These are phyloP conservation scores for Casuarina cunninghamiana DNA, from an alignment of 306 rosid genomes.

Conservation along the genomic window DNA sequence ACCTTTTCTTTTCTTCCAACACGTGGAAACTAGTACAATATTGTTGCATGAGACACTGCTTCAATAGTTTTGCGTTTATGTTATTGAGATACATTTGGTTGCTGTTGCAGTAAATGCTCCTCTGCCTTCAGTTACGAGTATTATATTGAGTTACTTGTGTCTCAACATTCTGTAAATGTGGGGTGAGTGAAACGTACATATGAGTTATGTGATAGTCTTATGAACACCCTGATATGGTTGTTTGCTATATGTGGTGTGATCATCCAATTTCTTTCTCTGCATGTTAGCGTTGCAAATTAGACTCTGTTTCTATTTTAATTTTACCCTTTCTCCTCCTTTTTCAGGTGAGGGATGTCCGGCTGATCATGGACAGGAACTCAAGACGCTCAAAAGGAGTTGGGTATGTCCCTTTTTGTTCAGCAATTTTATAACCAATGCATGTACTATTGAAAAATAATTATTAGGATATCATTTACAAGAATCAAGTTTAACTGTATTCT, in stretches of 20 bases:
- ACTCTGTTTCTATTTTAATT: conserved; percentile 8
- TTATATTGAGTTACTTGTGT: conserved; percentile 44
- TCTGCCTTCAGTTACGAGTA: conserved; percentile 55
- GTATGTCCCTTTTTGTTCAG: conserved; percentile 54
- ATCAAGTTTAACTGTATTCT: conserved; percentile 92
- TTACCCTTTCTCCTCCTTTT: conserved; percentile 8
- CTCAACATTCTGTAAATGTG: conserved; percentile 46
- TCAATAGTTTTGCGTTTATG: conserved; percentile 31
- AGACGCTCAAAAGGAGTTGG: conserved; percentile 99
- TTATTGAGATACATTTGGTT: conserved; percentile 48
- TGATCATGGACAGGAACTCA: conserved; percentile 99
- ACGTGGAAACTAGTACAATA: conserved; percentile 17
- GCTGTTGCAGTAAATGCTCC: conserved; percentile 47
- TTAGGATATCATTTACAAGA: conserved; percentile 52
- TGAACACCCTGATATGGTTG: conserved; percentile 31
- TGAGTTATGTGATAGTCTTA: conserved; percentile 28
- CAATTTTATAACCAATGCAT: conserved; percentile 30
- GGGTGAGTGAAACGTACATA: conserved; percentile 43
- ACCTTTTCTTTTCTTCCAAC: conserved; percentile 5
- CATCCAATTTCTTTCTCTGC: conserved; percentile 15
- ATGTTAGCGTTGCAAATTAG: neutral
- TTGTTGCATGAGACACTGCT: conserved; percentile 28
- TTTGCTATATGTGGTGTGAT: conserved; percentile 26
- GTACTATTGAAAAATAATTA: conserved; percentile 47
- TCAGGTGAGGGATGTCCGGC: conserved; percentile 98